A percentile compares a stretch with the other conserved stretches of the same genome.
Evolutionary conservation across 2,329 filamentous ascomycete species (phyloP).

Genomic region (Cylindrodendrum hubeiense): DNA sequence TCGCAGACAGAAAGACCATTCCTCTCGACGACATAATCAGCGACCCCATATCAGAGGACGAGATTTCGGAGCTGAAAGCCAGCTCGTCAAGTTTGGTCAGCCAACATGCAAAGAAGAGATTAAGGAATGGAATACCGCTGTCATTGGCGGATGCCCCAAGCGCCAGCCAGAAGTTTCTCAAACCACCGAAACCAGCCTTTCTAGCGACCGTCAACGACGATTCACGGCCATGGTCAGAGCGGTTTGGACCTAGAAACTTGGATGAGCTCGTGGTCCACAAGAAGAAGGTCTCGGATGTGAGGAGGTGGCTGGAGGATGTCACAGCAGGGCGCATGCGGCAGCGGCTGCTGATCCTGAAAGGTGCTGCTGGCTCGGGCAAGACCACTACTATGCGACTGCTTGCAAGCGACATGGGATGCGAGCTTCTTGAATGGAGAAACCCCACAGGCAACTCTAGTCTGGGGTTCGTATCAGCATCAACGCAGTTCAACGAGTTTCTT

Average conservation of each 20-base stretch:
- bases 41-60: conserved; percentile 71
- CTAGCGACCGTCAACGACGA: conserved; percentile 61
- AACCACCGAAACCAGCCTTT: conserved; percentile 52
- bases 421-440: conserved; percentile 92
- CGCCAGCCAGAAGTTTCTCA: conserved; percentile 66
- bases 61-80: conserved; percentile 63
- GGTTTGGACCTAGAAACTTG: conserved; percentile 79
- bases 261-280: conserved; percentile 95
- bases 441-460: conserved; percentile 72
- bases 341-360: conserved; percentile 86
- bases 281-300: conserved; percentile 90
- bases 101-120: conserved; percentile 66
- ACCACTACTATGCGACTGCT: conserved; percentile 87
- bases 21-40: conserved; percentile 63
- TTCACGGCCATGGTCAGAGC: conserved; percentile 86
- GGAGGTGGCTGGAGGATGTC: conserved; percentile 83
- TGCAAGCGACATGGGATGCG: conserved; percentile 79
- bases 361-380: conserved; percentile 91
- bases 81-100: conserved; percentile 67
- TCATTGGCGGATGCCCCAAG: conserved; percentile 39
- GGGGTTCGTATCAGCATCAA: conserved; percentile 76
- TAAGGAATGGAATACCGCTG: conserved; percentile 52
- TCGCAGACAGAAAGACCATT: conserved; percentile 44
- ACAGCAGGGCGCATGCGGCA: conserved; percentile 74
- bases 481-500: conserved; percentile 94